These are phyloP conservation scores for Boeremia lycopersici DNA, from an alignment of 2,329 filamentous ascomycete genomes.

Conservation along the genomic window DNA sequence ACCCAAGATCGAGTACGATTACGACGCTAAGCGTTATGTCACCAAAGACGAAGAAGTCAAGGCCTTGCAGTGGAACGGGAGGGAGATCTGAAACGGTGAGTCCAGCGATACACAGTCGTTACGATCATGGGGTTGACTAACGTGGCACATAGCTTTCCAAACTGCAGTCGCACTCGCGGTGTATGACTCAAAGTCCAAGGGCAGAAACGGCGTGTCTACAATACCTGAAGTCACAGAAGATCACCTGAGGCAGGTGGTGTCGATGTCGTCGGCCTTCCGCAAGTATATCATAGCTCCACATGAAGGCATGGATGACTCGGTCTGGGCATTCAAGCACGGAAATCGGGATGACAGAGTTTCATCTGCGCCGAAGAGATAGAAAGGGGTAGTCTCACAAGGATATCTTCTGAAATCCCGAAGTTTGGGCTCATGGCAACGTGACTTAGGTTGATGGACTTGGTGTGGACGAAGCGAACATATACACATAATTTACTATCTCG, in stretches of 20 bases:
- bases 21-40: constrained; percentile 24
- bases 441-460: no score
- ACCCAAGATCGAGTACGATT: constrained; percentile 8
- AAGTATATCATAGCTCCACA: neutral
- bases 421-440: no score
- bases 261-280: neutral
- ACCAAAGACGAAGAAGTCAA: constrained; percentile 17
- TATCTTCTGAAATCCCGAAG: no score
- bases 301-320: neutral
- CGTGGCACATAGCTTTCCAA: neutral
- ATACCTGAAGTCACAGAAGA: neutral
- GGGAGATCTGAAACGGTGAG: constrained; percentile 39
- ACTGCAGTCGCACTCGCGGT: constrained; percentile 2
- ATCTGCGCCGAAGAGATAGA: neutral
- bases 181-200: neutral
- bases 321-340: neutral
- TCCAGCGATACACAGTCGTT: neutral
- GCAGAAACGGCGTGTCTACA: neutral
- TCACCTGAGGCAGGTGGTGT: neutral
- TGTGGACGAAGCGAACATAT: no score
- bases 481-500: no score
- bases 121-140: neutral
- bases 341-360: neutral
- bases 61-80: constrained; percentile 34
- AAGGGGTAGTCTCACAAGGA: neutral